phyloP scores from a whole-genome alignment of 2,329 filamentous ascomycete species.

The Alternaria longipes region DNA sequence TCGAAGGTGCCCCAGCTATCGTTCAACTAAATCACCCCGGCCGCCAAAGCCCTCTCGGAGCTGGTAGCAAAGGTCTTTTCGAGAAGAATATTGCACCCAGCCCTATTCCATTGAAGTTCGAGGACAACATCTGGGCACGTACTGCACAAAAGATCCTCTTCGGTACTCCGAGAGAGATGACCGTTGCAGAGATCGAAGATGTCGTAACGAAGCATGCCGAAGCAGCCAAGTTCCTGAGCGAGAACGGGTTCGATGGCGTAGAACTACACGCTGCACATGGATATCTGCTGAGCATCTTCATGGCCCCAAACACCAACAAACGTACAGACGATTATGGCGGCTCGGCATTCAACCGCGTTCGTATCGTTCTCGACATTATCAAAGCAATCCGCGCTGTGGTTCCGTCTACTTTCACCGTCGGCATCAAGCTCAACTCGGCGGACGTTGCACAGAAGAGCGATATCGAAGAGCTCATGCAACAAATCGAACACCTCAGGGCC shows the following conservation, averaged over 20 bases:
- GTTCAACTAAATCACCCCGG: slow-evolving; percentile 70
- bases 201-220: slow-evolving; percentile 67
- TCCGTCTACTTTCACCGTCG: slow-evolving; percentile 56
- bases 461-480: slow-evolving; percentile 63
- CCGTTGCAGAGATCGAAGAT: slow-evolving; percentile 61
- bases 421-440: slow-evolving; percentile 62
- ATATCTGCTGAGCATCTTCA: slow-evolving; percentile 51
- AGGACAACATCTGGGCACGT: slow-evolving; percentile 47
- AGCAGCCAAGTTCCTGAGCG: slow-evolving; percentile 61
- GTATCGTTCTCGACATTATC: slow-evolving; percentile 58
- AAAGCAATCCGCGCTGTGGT: slow-evolving; percentile 54
- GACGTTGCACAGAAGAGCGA: slow-evolving; percentile 55
- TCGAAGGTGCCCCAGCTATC: slow-evolving; percentile 66
- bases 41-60: slow-evolving; percentile 57
- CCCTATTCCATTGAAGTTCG: slow-evolving; percentile 52
- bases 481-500: slow-evolving; percentile 61
- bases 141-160: slow-evolving; percentile 53
- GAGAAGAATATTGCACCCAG: slow-evolving; percentile 48
- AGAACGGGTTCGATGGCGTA: slow-evolving; percentile 63
- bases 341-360: slow-evolving; percentile 56
- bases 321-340: slow-evolving; percentile 61
- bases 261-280: slow-evolving; percentile 64
- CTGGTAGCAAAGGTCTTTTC: slow-evolving; percentile 56
- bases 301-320: slow-evolving; percentile 44
- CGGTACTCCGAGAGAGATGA: slow-evolving; percentile 62